Evolutionary conservation across 768 basidiomycete species (phyloP), one percentile per base, ranked within the genome.

Genomic region (Atractiella rhizophila): DNA sequence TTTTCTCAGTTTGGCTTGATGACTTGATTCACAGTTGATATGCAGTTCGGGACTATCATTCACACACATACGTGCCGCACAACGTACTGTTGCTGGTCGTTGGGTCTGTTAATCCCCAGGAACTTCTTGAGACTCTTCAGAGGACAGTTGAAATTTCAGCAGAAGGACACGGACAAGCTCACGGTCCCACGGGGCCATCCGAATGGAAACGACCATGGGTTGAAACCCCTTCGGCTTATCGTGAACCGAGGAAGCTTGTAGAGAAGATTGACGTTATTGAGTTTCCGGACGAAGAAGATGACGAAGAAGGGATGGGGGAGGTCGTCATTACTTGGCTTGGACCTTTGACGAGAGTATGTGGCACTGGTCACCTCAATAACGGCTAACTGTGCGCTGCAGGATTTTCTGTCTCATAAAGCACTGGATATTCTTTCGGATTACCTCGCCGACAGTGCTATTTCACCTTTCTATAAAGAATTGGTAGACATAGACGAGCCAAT

Each of bases 271-370:
- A 76, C 45, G 62, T 65, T 0, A 72, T 94, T 15, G 80, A 86
- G 53, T 98, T 98, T 54, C 88, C 91, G 10, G 91, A 96, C 61
- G 73, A 81, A 57, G 86, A 96, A 52, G 88, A 96, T 63, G 78
- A 76, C 44, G 5, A 42, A 9, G 6, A 28, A 42, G 56, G 52
- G 3, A 69, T 82, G 52, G 88, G 91, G 27, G 85, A 94, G 62
- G 54, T 96, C 6, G 60, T 68, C 16, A 66, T 94, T 35, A 67
- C 62, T 27, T 85, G 73, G 59, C 63, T 76, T 44, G 88, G 86
- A 4, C 79, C 81, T n/a, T 55, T 70, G 28, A 68, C 68, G 12
- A 69, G 68, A n/a, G n/a, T n/a, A n/a, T n/a, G n/a, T n/a, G n/a
- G n/a, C n/a, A n/a, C n/a, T n/a, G n/a, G n/a, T n/a, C n/a, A n/a